Evolutionary conservation across 176 grass and related monocot species (phyloP).

Genomic region (Paspalum notatum): DNA sequence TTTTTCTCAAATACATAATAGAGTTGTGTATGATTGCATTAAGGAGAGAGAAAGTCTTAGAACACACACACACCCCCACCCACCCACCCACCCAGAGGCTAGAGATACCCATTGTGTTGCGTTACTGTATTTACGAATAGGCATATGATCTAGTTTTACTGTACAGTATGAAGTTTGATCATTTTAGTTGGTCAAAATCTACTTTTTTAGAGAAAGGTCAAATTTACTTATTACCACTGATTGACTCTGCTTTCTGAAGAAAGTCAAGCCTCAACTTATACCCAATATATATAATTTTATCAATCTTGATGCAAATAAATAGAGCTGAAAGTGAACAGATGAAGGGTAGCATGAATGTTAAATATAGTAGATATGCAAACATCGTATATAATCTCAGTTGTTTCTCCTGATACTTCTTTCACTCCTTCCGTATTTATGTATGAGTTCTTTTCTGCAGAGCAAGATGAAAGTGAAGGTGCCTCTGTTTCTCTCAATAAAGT

Average conservation of each 20-base stretch:
- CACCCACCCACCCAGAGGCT: too few species aligned
- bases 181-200: background rate
- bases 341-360: background rate
- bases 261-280: background rate
- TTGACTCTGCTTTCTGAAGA: background rate
- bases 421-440: conserved; percentile 28
- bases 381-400: background rate
- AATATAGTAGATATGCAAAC: background rate
- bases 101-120: background rate
- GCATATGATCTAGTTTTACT: background rate
- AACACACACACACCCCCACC: too few species aligned
- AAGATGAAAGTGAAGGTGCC: conserved; percentile 67
- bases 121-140: background rate
- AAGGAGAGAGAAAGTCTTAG: too few species aligned
- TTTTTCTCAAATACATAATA: background rate
- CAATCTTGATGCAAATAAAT: background rate
- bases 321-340: background rate
- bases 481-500: conserved; percentile 82
- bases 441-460: conserved; percentile 56
- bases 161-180: background rate
- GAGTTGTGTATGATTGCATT: too few species aligned
- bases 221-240: background rate
- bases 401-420: conserved; percentile 4
- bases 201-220: too few species aligned
- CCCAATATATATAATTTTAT: background rate